These are phyloP conservation scores for Pseudotsuga menziesii DNA, from an alignment of 75 land plant species.

Conservation along the genomic window DNA sequence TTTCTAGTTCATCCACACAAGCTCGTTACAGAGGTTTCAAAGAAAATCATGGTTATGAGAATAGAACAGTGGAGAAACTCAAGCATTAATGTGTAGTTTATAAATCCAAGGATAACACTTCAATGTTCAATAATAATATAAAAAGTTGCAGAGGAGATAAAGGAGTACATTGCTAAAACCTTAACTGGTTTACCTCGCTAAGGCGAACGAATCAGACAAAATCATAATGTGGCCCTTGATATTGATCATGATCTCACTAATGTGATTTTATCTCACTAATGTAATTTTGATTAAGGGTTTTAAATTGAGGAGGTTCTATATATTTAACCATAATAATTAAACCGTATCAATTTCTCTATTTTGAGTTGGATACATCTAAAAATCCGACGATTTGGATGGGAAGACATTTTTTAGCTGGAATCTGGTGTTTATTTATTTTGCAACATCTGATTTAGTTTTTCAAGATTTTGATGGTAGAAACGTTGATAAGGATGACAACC, in stretches of 20 bases:
- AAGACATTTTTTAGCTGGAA: too few relatives aligned
- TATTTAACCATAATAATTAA: too few relatives aligned
- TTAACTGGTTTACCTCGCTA: conserved; percentile 54
- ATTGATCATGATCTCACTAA: conserved; percentile 59
- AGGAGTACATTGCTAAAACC: conserved; percentile 49
- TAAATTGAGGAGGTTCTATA: too few relatives aligned
- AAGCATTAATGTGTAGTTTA: conserved; percentile 52
- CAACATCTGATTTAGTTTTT: too few relatives aligned
- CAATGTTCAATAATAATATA: conserved; percentile 45
- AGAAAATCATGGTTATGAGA: conserved; percentile 35
- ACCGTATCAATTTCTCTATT: too few relatives aligned
- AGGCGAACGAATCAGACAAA: conserved; percentile 59
- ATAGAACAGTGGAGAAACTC: conserved; percentile 47
- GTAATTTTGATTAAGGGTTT: neutral
- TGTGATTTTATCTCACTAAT: too few relatives aligned
- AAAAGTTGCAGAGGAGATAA: conserved; percentile 60
- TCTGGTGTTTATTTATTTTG: too few relatives aligned
- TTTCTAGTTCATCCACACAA: too few relatives aligned
- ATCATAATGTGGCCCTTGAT: conserved; percentile 45
- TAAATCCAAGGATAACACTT: conserved; percentile 61
- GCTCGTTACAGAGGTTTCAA: conserved; percentile 15
- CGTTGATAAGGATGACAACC: too few relatives aligned
- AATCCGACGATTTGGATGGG: too few relatives aligned
- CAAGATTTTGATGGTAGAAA: too few relatives aligned
- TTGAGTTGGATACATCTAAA: too few relatives aligned